Base-by-base conservation (phyloP, 108 stramenopile species). In the Epipyxis sp. region DNA sequence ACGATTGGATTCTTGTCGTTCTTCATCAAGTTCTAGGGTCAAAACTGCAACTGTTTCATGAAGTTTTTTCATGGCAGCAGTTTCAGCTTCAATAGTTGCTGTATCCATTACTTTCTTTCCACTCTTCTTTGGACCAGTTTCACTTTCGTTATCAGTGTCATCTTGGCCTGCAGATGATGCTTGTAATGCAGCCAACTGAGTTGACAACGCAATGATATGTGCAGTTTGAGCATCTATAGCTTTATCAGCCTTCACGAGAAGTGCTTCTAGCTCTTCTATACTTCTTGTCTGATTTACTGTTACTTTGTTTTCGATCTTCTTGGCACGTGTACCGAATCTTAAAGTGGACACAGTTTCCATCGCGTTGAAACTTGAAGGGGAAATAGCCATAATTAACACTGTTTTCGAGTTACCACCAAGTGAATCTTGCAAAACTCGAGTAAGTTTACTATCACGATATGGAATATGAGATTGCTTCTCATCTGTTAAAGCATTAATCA, bases 291-390 rank as follows among this genome's bases (percentile, higher is more conserved):
- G 41, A 25, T 74, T 74, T 10, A 54, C 76, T 59, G 1, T 62
- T 34, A 40, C 93, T 68, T 91, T 89, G 80, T 97, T 94, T 59
- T 90, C 85, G 80, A 97, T 92, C 44, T 78, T 84, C 80, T 94
- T 95, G 59, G 96, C 96, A 25, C 94, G 88, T 57, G 85, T 86
- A 1, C 91, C 96, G 80, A 97, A 97, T 72, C 94, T 93, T 58
- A 95, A 84, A 1, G 96, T 97, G 59, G 91, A 91, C 86, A 94
- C 92, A 42, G 91, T 90, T 77, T 97, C 96, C 83, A 91, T 90
- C 40, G 91, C 43, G 79, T 95, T 89, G 44, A 77, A 79, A 0
- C 82, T 83, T 29, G 77, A 57, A 0, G 94, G 94, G 10, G 90
- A 91, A 27, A 92, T 88, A 69, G 90, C 91, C 77, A 93, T 92